Percentiles rank a stretch among this genome's conserved stretches.
Evolutionary conservation across 768 basidiomycete genomes (phyloP).

Genomic region (Termitomyces sp.): DNA sequence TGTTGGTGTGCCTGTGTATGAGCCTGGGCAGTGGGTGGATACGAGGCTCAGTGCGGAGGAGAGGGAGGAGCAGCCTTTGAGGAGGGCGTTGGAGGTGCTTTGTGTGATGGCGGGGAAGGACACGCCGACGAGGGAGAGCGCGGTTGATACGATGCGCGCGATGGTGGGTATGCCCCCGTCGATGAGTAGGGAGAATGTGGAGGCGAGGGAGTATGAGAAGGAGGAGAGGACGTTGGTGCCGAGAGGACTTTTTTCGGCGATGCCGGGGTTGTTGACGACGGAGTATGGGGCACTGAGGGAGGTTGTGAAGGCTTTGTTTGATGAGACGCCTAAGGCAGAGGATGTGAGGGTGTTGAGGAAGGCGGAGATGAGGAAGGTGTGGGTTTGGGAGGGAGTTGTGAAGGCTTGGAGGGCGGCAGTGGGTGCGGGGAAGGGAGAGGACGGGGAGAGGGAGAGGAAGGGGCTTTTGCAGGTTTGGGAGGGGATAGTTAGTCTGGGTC

Average conservation of each 20-base stretch:
- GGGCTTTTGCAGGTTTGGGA: constrained; percentile 49
- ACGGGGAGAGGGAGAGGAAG: constrained; percentile 9
- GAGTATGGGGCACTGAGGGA: constrained; percentile 46
- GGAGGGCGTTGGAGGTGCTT: constrained; percentile 46
- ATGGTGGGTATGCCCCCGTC: constrained; percentile 23
- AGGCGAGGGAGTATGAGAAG: constrained; percentile 6
- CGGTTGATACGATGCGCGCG: constrained; percentile 47
- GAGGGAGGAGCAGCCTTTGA: constrained; percentile 38
- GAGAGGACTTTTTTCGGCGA: constrained; percentile 49
- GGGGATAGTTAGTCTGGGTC: constrained; percentile 48
- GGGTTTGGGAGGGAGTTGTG: constrained; percentile 20
- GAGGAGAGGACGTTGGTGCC: constrained; percentile 43
- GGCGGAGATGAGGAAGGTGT: constrained; percentile 56
- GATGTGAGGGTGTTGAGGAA: constrained; percentile 56
- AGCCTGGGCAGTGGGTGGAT: constrained; percentile 1
- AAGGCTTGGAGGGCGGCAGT: constrained; percentile 15
- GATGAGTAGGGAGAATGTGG: background rate
- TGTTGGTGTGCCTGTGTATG: constrained; percentile 9
- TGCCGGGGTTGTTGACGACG: constrained; percentile 50
- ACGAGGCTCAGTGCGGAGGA: constrained; percentile 31
- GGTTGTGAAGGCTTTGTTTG: constrained; percentile 49
- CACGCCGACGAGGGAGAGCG: constrained; percentile 48
- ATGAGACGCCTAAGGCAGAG: constrained; percentile 46
- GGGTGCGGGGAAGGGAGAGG: constrained; percentile 2
- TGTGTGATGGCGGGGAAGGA: constrained; percentile 55